phyloP scores from a whole-genome alignment of 1,284 basidiomycete species.

The Ceratobasidium sp. region DNA sequence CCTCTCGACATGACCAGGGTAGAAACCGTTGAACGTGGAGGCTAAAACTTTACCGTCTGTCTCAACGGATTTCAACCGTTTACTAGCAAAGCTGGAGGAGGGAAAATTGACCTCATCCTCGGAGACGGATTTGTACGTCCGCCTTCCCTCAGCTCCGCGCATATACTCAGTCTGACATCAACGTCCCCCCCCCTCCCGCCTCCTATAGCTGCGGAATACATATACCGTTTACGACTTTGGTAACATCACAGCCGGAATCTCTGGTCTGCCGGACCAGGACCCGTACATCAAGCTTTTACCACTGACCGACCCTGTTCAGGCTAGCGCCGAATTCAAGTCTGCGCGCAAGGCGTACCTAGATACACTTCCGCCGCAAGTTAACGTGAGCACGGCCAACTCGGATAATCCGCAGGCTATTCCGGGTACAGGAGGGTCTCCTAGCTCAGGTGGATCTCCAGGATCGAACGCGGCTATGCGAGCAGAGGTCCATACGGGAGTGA shows the following conservation, averaged over 20 bases:
- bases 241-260: background rate
- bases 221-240: constrained; percentile 24
- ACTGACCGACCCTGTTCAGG: constrained; percentile 10
- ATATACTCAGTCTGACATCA: too few species aligned
- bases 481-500: background rate
- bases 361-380: background rate
- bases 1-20: constrained; percentile 12
- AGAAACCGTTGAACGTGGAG: background rate
- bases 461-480: background rate
- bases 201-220: constrained; percentile 17
- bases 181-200: too few species aligned
- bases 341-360: constrained; percentile 17
- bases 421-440: background rate
- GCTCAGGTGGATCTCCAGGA: too few species aligned
- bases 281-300: constrained; percentile 17
- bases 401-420: constrained; percentile 11
- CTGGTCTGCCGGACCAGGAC: background rate
- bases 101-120: constrained; percentile 16
- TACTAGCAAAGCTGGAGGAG: constrained; percentile 10
- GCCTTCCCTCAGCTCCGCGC: too few species aligned
- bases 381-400: constrained; percentile 10
- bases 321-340: constrained; percentile 3
- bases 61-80: constrained; percentile 14
- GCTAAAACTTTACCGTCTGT: constrained; percentile 18
- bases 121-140: constrained; percentile 10